phyloP scores from a whole-genome alignment of 1,284 basidiomycete species.

The Pholiota adiposa region DNA sequence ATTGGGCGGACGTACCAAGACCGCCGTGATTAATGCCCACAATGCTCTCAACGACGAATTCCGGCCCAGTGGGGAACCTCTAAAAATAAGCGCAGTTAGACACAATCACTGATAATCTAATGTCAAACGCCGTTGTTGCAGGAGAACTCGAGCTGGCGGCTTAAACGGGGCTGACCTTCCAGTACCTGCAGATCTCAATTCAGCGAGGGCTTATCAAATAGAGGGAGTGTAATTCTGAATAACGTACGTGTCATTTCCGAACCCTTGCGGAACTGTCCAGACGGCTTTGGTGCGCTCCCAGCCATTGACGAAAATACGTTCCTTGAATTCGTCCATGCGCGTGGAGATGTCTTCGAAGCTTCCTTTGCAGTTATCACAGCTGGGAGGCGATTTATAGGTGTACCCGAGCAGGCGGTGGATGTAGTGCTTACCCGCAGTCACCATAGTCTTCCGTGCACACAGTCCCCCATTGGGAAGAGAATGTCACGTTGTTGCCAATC shows the following conservation, averaged over 20 bases:
- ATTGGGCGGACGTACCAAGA: slow-evolving; percentile 40
- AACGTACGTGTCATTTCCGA: slow-evolving; percentile 63
- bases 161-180: slow-evolving; percentile 46
- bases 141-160: neutral
- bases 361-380: slow-evolving; percentile 57
- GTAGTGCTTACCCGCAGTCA: slow-evolving; percentile 57
- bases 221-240: neutral
- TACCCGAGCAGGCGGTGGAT: neutral
- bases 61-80: slow-evolving; percentile 65
- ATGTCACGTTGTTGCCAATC: slow-evolving; percentile 71
- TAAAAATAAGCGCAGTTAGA: slow-evolving; percentile 14
- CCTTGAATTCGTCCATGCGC: slow-evolving; percentile 64
- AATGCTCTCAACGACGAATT: slow-evolving; percentile 67
- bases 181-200: slow-evolving; percentile 52
- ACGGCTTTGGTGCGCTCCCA: slow-evolving; percentile 67
- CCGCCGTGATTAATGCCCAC: slow-evolving; percentile 75
- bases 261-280: slow-evolving; percentile 80
- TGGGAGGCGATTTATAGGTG: slow-evolving; percentile 6
- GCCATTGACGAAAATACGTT: slow-evolving; percentile 60
- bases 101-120: too few species aligned
- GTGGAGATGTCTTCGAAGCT: slow-evolving; percentile 64
- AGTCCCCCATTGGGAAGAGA: slow-evolving; percentile 53
- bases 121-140: neutral
- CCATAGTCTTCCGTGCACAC: slow-evolving; percentile 65
- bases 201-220: neutral